These are phyloP conservation scores for Phaeomoniella chlamydospora DNA, from an alignment of 2,329 filamentous ascomycete genomes.

Conservation along the genomic window DNA sequence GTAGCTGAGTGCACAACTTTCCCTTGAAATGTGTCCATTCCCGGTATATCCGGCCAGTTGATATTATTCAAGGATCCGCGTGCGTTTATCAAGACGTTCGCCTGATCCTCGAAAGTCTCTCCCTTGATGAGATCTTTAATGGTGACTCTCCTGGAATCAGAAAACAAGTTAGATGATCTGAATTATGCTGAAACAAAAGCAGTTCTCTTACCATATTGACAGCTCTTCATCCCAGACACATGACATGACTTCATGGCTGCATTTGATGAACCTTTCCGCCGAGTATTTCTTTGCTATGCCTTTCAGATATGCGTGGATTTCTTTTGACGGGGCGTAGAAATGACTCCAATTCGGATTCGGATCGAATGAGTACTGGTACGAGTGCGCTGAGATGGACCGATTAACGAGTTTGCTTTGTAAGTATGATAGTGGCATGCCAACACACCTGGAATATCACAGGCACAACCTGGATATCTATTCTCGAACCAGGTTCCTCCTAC, in stretches of 20 bases:
- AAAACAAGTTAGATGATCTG: no score
- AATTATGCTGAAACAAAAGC: no score
- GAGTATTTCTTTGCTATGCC: slow-evolving; percentile 6
- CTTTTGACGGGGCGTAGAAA: slow-evolving; percentile 7
- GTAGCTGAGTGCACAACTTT: slow-evolving; percentile 16
- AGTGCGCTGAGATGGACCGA: slow-evolving; percentile 7
- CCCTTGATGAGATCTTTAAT: slow-evolving; percentile 4
- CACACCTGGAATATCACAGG: slow-evolving; percentile 1
- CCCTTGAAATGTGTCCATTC: slow-evolving; percentile 14
- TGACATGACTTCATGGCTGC: slow-evolving; percentile 3
- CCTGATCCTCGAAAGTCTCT: slow-evolving; percentile 8
- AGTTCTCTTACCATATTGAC: slow-evolving; percentile 6
- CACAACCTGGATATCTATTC: slow-evolving; percentile 14
- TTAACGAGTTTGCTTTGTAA: no score
- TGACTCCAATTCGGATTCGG: slow-evolving; percentile 10
- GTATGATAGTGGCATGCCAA: background rate
- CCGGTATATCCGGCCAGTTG: slow-evolving; percentile 16
- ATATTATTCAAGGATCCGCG: slow-evolving; percentile 46
- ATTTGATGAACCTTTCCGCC: slow-evolving; percentile 2
- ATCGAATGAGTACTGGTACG: slow-evolving; percentile 9
- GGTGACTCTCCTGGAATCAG: no score
- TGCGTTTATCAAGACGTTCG: slow-evolving; percentile 42
- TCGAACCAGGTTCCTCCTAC: slow-evolving; percentile 19
- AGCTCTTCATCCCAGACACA: slow-evolving; percentile 6
- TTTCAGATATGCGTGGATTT: slow-evolving; percentile 8